phyloP scores from a whole-genome alignment of 148 eudicot genomes.

The Silene uniflora region DNA sequence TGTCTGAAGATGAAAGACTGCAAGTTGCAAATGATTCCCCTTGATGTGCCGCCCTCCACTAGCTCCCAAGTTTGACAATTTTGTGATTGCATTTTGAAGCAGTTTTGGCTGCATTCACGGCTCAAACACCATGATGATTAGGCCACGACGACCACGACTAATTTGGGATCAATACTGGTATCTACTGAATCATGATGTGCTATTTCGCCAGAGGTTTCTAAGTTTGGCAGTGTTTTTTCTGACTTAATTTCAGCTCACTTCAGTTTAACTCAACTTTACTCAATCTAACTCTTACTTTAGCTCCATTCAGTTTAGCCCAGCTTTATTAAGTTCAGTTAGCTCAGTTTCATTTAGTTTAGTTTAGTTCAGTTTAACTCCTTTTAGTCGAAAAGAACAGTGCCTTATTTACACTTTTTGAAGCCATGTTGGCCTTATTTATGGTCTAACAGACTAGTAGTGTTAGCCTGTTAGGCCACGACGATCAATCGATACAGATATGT shows the following conservation, averaged over 20 bases:
- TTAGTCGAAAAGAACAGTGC: too few relatives aligned
- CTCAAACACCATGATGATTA: background rate
- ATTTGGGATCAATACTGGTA: background rate
- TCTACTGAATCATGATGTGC: background rate
- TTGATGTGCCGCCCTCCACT: background rate
- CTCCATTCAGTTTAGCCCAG: too few relatives aligned
- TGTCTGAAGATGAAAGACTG: slow-evolving; percentile 9
- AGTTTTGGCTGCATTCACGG: background rate
- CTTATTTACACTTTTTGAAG: background rate
- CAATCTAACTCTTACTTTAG: too few relatives aligned
- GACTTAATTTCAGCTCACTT: too few relatives aligned
- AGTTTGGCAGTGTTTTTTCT: too few relatives aligned
- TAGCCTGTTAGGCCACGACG: background rate
- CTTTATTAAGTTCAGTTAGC: too few relatives aligned
- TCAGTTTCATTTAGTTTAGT: too few relatives aligned
- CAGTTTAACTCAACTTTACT: too few relatives aligned
- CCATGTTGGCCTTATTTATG: background rate
- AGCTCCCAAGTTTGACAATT: background rate
- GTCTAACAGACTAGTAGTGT: background rate
- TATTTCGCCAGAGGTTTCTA: background rate
- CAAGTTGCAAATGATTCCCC: background rate
- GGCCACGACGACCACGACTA: background rate
- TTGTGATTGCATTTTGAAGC: background rate
- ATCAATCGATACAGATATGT: background rate
- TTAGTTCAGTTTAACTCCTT: too few relatives aligned